phyloP scores from a whole-genome alignment of 495 filamentous ascomycete genomes.

The Parathielavia hyrcaniae region DNA sequence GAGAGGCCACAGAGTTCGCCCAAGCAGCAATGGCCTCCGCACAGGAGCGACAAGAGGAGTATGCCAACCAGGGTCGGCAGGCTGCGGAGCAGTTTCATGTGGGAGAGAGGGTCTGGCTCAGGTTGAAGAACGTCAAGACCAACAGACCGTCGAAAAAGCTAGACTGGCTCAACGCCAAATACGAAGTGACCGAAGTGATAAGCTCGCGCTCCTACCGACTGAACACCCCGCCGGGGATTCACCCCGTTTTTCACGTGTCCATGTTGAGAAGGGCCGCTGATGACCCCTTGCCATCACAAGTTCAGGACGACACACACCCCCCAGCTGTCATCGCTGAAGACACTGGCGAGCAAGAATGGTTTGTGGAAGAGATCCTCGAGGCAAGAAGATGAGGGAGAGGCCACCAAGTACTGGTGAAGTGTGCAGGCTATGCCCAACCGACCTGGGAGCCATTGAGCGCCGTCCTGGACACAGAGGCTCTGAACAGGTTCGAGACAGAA shows the following conservation, averaged over 20 bases:
- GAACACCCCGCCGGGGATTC: neutral
- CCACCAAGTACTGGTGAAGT: neutral
- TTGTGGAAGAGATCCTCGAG: constrained; percentile 2
- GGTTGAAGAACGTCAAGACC: neutral
- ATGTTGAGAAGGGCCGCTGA: neutral
- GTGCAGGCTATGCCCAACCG: neutral
- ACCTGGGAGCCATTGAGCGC: neutral
- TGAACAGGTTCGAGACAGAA: neutral
- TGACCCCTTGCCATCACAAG: neutral
- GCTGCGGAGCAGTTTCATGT: neutral
- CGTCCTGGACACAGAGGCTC: constrained; percentile 2
- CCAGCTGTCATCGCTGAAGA: neutral
- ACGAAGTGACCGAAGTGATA: neutral
- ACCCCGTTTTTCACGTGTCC: neutral
- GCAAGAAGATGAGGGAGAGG: neutral
- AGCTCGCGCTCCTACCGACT: neutral
- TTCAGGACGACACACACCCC: neutral
- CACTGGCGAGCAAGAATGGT: neutral
- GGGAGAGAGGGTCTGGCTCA: neutral
- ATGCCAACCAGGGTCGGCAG: neutral
- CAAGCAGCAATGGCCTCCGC: neutral
- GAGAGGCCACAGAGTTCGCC: neutral
- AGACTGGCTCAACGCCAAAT: constrained; percentile 2
- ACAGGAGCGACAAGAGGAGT: neutral
- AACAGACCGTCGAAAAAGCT: constrained; percentile 2